Conservation (phyloP, 164 flowering plant species). For the grape (Vitis vinifera) region ASM3070453v1 NC_081815.1:2598001-2598500, state of each 20-base stretch:
- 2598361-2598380: not conserved
- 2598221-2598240: too few species aligned
- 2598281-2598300: not conserved
- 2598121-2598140: not conserved
- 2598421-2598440: conserved; percentile 84
- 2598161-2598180: not conserved
- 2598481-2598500: conserved; percentile 24
- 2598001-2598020: too few species aligned
- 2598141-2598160: not conserved
- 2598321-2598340: not conserved
- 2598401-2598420: conserved; percentile 97
- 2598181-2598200: not conserved
- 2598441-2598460: conserved; percentile 85
- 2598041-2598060: not conserved
- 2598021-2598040: not conserved
- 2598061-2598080: not conserved
- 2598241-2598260: too few species aligned
- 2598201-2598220: too few species aligned
- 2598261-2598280: not conserved
- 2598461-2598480: conserved; percentile 66
- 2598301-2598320: not conserved
- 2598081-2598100: not conserved
- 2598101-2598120: too few species aligned
- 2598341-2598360: not conserved
- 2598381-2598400: conserved; percentile 47